These are phyloP conservation scores for Cenchrus americanus DNA, from an alignment of 176 grass and related monocot genomes.

Conservation along the genomic window DNA sequence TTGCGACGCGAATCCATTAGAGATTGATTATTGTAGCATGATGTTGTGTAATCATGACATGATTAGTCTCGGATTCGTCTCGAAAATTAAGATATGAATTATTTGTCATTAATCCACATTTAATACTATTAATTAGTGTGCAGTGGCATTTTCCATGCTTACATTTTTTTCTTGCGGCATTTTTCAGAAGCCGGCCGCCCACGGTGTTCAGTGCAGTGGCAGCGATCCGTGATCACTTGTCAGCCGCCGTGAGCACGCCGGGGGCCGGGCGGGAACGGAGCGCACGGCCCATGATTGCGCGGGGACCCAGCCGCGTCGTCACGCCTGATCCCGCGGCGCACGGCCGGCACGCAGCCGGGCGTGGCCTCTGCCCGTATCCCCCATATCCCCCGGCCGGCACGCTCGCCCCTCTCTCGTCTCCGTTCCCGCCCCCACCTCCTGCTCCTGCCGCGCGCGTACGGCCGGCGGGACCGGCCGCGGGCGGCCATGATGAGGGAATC, in stretches of 20 bases:
- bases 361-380: background rate
- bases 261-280: background rate
- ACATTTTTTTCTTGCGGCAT: no score
- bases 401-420: background rate
- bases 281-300: background rate
- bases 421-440: background rate
- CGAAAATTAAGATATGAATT: no score
- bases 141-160: no score
- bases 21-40: no score
- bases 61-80: no score
- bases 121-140: no score
- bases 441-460: background rate
- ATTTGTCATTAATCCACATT: no score
- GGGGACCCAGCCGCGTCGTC: background rate
- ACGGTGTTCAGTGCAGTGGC: no score
- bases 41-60: no score
- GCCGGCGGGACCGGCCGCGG: background rate
- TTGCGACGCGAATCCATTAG: no score
- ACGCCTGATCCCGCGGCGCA: background rate
- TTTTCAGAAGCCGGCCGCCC: no score
- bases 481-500: background rate
- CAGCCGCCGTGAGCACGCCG: background rate
- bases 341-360: background rate
- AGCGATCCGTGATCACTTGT: no score
- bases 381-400: background rate